These are phyloP conservation scores for Didymosphaeria variabile DNA, from an alignment of 2,329 filamentous ascomycete species.

Conservation along the genomic window DNA sequence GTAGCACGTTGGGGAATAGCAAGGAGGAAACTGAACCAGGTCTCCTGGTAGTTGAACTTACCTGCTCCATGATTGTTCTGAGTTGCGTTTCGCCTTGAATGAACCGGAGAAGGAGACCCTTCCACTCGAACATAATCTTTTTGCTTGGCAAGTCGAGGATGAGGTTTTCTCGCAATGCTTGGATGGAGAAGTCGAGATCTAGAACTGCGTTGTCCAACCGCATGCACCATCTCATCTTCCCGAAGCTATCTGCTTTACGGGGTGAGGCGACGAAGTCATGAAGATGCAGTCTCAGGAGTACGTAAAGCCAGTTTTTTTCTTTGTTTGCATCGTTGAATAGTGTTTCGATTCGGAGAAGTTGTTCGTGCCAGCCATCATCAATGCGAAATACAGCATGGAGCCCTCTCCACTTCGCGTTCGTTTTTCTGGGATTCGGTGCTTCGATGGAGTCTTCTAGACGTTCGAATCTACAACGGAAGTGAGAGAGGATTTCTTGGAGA, in stretches of 20 bases:
- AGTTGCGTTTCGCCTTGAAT: slow-evolving; percentile 34
- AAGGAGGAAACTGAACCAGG: too few relatives aligned
- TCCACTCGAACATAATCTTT: slow-evolving; percentile 32
- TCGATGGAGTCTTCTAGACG: slow-evolving; percentile 12
- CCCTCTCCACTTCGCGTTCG: slow-evolving; percentile 25
- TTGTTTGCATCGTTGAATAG: slow-evolving; percentile 10
- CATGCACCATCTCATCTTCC: slow-evolving; percentile 37
- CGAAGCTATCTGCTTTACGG: slow-evolving; percentile 23
- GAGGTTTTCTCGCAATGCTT: slow-evolving; percentile 15
- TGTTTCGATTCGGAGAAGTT: background rate
- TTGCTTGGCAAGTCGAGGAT: slow-evolving; percentile 18
- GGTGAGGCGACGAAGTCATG: background rate
- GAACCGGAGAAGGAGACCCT: slow-evolving; percentile 31
- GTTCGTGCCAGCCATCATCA: slow-evolving; percentile 29
- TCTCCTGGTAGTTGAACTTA: slow-evolving; percentile 4
- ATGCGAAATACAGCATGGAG: slow-evolving; percentile 35
- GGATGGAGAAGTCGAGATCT: slow-evolving; percentile 32
- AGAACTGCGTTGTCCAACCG: slow-evolving; percentile 36
- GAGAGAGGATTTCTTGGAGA: slow-evolving; percentile 27
- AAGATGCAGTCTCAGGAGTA: slow-evolving; percentile 22
- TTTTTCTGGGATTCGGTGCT: background rate
- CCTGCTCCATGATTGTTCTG: slow-evolving; percentile 32
- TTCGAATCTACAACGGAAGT: slow-evolving; percentile 27
- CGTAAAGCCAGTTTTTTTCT: slow-evolving; percentile 9
- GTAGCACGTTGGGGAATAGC: too few relatives aligned